Conservation (phyloP, 805 yeast species). For the Wickerhamiella hasegawae region DNA sequence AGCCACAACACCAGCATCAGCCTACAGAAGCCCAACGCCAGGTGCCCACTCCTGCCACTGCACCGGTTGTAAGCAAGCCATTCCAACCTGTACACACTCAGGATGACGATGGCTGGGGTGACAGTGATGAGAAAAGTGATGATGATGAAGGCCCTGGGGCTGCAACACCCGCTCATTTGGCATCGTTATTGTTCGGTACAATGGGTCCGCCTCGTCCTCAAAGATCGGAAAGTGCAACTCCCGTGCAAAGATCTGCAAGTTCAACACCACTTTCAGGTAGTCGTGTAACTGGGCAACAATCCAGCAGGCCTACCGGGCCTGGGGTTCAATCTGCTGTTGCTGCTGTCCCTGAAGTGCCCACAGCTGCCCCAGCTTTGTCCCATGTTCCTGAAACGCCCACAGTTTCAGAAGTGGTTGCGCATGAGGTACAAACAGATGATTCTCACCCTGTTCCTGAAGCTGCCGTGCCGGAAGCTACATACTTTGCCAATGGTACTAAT, state of each 20-base stretch:
- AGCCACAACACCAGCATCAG: no score
- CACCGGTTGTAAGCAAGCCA: not conserved
- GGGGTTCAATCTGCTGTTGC: not conserved
- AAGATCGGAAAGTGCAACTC: constrained; percentile 3
- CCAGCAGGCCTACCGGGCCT: not conserved
- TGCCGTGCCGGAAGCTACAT: no score
- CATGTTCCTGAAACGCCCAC: constrained; percentile 7
- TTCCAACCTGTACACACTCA: constrained; percentile 9
- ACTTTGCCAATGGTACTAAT: no score
- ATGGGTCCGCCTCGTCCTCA: constrained; percentile 22
- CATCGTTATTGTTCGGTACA: constrained; percentile 27
- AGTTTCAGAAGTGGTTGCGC: constrained; percentile 5
- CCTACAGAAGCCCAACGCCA: no score
- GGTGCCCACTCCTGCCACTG: not conserved
- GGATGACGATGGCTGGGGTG: constrained; percentile 20
- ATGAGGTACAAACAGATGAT: no score
- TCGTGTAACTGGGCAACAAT: constrained; percentile 6
- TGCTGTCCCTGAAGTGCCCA: constrained; percentile 1
- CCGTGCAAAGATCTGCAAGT: no score
- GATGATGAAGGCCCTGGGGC: constrained; percentile 18
- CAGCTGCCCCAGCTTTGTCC: not conserved
- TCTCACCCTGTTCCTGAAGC: no score
- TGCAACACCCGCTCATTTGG: constrained; percentile 27
- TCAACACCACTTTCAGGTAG: not conserved
- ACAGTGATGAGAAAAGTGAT: constrained; percentile 20